phyloP scores from a whole-genome alignment of 352 stramenopile genomes.

The Pythium oligandrum region DNA sequence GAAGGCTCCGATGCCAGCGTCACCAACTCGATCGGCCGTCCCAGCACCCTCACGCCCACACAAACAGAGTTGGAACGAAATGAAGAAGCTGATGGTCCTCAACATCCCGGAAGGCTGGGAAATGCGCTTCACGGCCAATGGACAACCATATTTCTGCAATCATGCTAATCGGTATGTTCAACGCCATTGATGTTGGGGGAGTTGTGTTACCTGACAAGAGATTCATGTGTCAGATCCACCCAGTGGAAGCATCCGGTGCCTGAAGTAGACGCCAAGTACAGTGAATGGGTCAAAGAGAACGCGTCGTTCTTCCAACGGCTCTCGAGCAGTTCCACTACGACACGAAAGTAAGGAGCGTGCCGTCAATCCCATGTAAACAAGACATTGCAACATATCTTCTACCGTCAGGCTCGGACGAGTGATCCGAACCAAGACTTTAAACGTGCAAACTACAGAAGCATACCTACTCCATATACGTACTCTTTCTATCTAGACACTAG shows the following conservation, averaged over 20 bases:
- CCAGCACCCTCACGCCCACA: constrained; percentile 25
- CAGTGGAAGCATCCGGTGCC: constrained; percentile 80
- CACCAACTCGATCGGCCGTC: constrained; percentile 7
- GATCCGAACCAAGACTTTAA: too few relatives aligned
- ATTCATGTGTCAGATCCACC: constrained; percentile 40
- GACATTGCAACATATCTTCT: too few relatives aligned
- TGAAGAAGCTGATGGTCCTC: constrained; percentile 63
- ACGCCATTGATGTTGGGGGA: not conserved
- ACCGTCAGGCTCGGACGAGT: too few relatives aligned
- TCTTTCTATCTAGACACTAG: too few relatives aligned
- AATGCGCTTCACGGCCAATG: constrained; percentile 74
- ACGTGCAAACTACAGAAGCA: too few relatives aligned
- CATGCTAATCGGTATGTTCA: constrained; percentile 51
- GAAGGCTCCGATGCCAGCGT: constrained; percentile 5
- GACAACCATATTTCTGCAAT: constrained; percentile 81
- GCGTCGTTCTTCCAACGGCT: constrained; percentile 35
- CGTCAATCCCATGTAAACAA: too few relatives aligned
- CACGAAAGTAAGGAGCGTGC: not conserved
- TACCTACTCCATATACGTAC: too few relatives aligned
- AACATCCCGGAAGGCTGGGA: constrained; percentile 80
- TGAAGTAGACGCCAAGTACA: constrained; percentile 72
- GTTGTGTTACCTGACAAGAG: not conserved
- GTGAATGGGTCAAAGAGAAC: constrained; percentile 74
- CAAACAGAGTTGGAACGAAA: constrained; percentile 72
- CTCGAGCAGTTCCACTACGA: constrained; percentile 3